A percentile compares a stretch with the other conserved stretches of the same genome.
phyloP scores from a whole-genome alignment of 306 rosid genomes.

The Quercus rubra region DNA sequence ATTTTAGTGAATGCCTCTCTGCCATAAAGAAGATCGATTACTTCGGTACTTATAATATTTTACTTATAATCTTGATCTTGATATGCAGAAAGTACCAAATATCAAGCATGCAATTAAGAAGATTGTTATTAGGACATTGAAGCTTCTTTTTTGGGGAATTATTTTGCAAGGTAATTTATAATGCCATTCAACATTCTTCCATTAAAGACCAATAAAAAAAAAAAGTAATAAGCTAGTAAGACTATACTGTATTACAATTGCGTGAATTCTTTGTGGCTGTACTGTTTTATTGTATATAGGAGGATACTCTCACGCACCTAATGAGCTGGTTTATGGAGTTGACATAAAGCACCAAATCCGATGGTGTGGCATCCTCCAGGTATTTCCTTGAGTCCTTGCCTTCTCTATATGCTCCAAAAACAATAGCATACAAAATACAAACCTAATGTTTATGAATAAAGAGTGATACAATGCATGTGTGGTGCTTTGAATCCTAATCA shows the following conservation, averaged over 20 bases:
- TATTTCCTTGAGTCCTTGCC: background rate
- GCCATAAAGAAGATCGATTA: no score
- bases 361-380: conserved; percentile 97
- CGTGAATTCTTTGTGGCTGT: background rate
- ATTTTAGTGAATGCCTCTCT: no score
- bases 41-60: background rate
- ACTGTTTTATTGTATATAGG: conserved; percentile 26
- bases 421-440: background rate
- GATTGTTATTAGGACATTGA: conserved; percentile 65
- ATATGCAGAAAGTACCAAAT: conserved; percentile 53
- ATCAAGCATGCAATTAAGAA: conserved; percentile 43
- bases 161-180: conserved; percentile 64
- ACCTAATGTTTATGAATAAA: background rate
- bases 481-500: background rate
- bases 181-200: background rate
- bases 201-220: background rate
- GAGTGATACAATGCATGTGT: background rate
- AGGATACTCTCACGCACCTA: conserved; percentile 90
- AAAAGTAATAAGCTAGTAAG: background rate
- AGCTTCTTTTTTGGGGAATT: conserved; percentile 88
- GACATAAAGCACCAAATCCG: conserved; percentile 63
- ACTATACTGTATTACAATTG: background rate
- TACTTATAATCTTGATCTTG: background rate
- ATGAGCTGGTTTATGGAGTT: conserved; percentile 66
- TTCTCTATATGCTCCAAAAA: background rate